phyloP scores from a whole-genome alignment of 345 rosid species.

The Carallia pectinifolia region DNA sequence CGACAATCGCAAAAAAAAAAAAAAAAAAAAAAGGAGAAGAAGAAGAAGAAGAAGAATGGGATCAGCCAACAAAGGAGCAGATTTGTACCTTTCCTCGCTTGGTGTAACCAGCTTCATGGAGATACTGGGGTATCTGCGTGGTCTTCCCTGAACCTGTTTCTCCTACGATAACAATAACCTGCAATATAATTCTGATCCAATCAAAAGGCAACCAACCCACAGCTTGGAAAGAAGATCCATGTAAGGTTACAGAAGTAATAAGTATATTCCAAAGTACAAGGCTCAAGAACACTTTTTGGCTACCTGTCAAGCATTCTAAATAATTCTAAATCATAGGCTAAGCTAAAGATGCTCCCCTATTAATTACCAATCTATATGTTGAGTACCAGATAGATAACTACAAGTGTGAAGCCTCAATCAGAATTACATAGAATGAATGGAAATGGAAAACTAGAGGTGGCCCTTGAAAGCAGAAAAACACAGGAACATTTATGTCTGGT shows the following conservation, averaged over 20 bases:
- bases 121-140: slow-evolving; percentile 94
- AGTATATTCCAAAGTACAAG: not conserved
- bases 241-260: not conserved
- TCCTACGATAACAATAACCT: slow-evolving; percentile 96
- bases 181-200: slow-evolving; percentile 10
- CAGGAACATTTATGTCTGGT: no score
- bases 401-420: no score
- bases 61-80: not conserved
- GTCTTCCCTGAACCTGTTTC: slow-evolving; percentile 99
- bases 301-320: no score
- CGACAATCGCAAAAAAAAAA: not conserved
- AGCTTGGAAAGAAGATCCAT: not conserved
- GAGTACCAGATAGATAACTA: no score
- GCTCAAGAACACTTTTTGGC: not conserved
- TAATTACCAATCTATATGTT: no score
- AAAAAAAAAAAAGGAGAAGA: not conserved
- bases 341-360: no score
- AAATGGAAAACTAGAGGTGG: no score
- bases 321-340: no score
- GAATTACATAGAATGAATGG: no score
- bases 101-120: slow-evolving; percentile 96
- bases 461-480: no score
- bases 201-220: slow-evolving; percentile 2
- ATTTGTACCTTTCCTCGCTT: slow-evolving; percentile 75
- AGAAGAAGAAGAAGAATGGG: no score